phyloP scores from a whole-genome alignment of 306 rosid species.

The Sesbania bispinosa region DNA sequence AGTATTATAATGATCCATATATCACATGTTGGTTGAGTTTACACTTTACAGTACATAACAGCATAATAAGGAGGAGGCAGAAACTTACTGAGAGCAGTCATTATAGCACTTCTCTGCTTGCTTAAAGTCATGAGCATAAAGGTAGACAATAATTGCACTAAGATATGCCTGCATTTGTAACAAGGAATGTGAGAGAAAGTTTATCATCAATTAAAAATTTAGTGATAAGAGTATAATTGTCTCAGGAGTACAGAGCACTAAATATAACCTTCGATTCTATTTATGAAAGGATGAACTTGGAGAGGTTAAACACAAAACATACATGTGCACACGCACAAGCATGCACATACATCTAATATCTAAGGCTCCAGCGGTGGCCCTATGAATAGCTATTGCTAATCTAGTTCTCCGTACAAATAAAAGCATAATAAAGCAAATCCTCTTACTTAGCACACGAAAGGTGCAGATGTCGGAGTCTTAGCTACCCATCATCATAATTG shows the following conservation, averaged over 20 bases:
- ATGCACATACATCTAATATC: not conserved
- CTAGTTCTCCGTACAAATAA: not conserved
- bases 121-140: constrained; percentile 76
- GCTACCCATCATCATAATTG: not conserved
- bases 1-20: too few species aligned
- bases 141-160: constrained; percentile 75
- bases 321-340: not conserved
- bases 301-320: not conserved
- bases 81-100: constrained; percentile 88
- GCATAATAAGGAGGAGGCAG: constrained; percentile 13
- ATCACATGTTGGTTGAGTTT: too few species aligned
- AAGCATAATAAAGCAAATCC: not conserved
- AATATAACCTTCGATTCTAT: not conserved
- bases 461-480: not conserved
- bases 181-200: constrained; percentile 8
- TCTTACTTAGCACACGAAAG: not conserved
- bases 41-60: not conserved
- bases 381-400: not conserved
- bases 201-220: not conserved
- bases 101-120: constrained; percentile 95
- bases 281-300: not conserved
- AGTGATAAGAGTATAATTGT: not conserved
- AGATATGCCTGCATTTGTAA: constrained; percentile 78
- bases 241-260: not conserved
- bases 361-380: not conserved